Evolutionary conservation across 306 rosid genomes (phyloP).

Genomic region (Trifolium repens): DNA sequence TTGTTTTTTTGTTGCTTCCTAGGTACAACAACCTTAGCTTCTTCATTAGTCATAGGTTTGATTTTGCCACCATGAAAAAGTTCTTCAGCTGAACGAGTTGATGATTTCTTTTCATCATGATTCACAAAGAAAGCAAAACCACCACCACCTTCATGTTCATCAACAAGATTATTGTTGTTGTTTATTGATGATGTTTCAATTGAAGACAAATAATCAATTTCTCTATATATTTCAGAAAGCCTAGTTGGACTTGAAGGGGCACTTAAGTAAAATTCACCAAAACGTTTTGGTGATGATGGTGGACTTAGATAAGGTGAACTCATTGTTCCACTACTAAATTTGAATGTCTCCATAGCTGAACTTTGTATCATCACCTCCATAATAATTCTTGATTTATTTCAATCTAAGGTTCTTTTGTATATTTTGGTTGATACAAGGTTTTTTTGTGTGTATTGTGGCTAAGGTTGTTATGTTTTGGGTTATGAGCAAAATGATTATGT

Average conservation of each 20-base stretch:
- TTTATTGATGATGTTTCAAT: conserved; percentile 16
- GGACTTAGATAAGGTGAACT: conserved; percentile 57
- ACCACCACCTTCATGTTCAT: conserved; percentile 8
- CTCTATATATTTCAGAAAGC: conserved; percentile 50
- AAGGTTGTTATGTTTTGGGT: conserved; percentile 18
- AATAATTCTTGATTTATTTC: conserved; percentile 9
- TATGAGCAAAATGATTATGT: conserved; percentile 25
- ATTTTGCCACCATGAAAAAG: conserved; percentile 85
- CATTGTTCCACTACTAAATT: conserved; percentile 51
- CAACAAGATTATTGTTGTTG: not conserved
- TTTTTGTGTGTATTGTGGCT: not conserved
- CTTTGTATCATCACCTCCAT: conserved; percentile 74
- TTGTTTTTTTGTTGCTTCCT: conserved; percentile 24
- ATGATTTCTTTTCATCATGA: conserved; percentile 48
- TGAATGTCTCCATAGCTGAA: conserved; percentile 54
- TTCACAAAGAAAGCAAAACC: conserved; percentile 75
- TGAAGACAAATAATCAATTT: conserved; percentile 48
- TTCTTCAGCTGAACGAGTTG: conserved; percentile 82
- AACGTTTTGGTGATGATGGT: conserved; percentile 74
- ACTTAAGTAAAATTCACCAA: conserved; percentile 68
- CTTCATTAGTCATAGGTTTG: conserved; percentile 50
- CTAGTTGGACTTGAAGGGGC: conserved; percentile 85
- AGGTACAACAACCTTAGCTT: conserved; percentile 1
- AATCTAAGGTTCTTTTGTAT: not conserved
- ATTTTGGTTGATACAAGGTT: not conserved